Percentiles rank a stretch among this genome's conserved stretches.
Evolutionary conservation across 352 stramenopile genomes (phyloP).

Genomic region (Peronospora destructor): DNA sequence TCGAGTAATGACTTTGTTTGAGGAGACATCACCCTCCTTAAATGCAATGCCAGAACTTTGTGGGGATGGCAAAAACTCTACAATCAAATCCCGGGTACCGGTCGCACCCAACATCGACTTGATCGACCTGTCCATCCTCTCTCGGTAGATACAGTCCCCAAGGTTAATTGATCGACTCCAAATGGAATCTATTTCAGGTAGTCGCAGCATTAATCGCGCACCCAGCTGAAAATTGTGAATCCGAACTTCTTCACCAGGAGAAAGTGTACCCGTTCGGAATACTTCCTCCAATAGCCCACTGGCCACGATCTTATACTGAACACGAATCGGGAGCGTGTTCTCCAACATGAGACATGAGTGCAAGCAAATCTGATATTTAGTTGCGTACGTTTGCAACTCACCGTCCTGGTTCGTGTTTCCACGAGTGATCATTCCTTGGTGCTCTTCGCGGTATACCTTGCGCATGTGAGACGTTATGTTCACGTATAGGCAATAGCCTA

Average conservation of each 20-base stretch:
- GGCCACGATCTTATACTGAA: slow-evolving; percentile 73
- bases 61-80: slow-evolving; percentile 66
- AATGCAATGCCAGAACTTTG: slow-evolving; percentile 48
- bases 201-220: slow-evolving; percentile 55
- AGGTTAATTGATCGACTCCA: slow-evolving; percentile 68
- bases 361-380: slow-evolving; percentile 83
- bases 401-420: slow-evolving; percentile 41
- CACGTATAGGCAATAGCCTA: slow-evolving; percentile 82
- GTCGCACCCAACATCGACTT: slow-evolving; percentile 54
- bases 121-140: slow-evolving; percentile 62
- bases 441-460: slow-evolving; percentile 85
- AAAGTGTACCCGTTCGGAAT: slow-evolving; percentile 61
- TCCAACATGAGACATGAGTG: slow-evolving; percentile 83
- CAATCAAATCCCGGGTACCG: slow-evolving; percentile 46
- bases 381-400: slow-evolving; percentile 71
- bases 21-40: slow-evolving; percentile 58
- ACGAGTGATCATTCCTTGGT: slow-evolving; percentile 65
- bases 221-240: slow-evolving; percentile 81
- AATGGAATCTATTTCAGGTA: slow-evolving; percentile 83
- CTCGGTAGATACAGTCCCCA: slow-evolving; percentile 76
- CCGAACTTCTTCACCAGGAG: slow-evolving; percentile 75
- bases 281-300: slow-evolving; percentile 21
- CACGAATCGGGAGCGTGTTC: slow-evolving; percentile 80
- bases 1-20: slow-evolving; percentile 59
- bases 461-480: slow-evolving; percentile 75